Evolutionary conservation across 345 rosid species (phyloP).

Genomic region (Firmiana major): DNA sequence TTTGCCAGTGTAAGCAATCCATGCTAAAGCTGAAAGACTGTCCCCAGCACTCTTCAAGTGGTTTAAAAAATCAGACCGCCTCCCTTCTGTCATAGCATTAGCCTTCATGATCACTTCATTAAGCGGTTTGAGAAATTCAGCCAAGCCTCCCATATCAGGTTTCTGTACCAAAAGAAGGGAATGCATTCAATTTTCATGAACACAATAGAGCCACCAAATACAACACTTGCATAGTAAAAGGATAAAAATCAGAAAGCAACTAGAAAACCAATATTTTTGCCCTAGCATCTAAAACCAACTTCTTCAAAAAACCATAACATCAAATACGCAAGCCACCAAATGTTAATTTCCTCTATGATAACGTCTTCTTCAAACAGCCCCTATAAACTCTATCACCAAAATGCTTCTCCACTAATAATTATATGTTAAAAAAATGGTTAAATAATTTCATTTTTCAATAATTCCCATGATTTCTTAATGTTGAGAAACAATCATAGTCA

Average conservation of each 20-base stretch:
- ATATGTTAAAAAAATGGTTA: neutral
- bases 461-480: neutral
- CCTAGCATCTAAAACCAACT: slow-evolving; percentile 3
- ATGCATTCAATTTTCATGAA: neutral
- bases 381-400: neutral
- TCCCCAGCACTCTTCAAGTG: slow-evolving; percentile 81
- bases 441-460: neutral
- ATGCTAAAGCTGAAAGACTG: slow-evolving; percentile 82
- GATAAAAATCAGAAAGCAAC: neutral
- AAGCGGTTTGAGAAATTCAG: slow-evolving; percentile 76
- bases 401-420: neutral
- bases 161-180: slow-evolving; percentile 47
- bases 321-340: neutral
- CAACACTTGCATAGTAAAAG: neutral
- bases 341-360: neutral
- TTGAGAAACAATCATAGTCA: neutral
- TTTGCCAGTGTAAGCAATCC: slow-evolving; percentile 92
- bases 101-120: slow-evolving; percentile 78
- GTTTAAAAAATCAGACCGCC: slow-evolving; percentile 79
- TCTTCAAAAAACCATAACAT: neutral
- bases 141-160: slow-evolving; percentile 70
- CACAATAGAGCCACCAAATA: neutral
- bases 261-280: neutral
- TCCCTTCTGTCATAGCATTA: slow-evolving; percentile 72
- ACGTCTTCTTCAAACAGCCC: neutral